Conservation (phyloP, 331 rosid species). For the Malus hybrid region DNA sequence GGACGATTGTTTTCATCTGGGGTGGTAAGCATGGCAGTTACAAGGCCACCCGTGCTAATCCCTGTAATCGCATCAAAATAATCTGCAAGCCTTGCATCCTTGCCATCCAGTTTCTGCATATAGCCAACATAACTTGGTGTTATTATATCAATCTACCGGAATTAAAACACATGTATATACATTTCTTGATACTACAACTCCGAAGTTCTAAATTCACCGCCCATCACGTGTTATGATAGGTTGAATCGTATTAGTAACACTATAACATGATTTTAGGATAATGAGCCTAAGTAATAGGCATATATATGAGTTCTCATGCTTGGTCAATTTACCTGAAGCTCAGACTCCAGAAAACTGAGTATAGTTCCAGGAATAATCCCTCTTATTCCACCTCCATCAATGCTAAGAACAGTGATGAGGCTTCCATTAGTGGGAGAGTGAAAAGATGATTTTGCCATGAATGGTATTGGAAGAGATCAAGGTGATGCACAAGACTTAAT, state of each 20-base stretch:
- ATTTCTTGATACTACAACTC: too few relatives aligned
- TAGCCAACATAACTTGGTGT: background rate
- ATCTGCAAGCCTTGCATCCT: background rate
- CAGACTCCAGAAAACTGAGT: background rate
- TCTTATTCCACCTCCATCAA: background rate
- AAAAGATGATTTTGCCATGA: background rate
- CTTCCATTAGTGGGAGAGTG: background rate
- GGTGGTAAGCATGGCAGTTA: background rate
- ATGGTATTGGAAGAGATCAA: too few relatives aligned
- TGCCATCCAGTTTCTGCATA: background rate
- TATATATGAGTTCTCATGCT: too few relatives aligned
- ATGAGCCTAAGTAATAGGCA: too few relatives aligned
- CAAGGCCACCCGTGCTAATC: background rate
- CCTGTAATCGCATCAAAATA: background rate
- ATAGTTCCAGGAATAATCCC: background rate
- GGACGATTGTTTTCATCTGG: background rate
- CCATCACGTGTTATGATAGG: too few relatives aligned
- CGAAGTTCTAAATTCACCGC: too few relatives aligned
- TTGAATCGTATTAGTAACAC: too few relatives aligned
- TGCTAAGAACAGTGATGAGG: background rate
- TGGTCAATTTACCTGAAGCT: background rate
- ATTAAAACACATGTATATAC: too few relatives aligned
- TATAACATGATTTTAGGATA: too few relatives aligned
- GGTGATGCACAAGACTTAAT: too few relatives aligned
- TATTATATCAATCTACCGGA: too few relatives aligned